These are phyloP conservation scores for Escovopsis sp. DNA, from an alignment of 2,329 filamentous ascomycete genomes.

Conservation along the genomic window DNA sequence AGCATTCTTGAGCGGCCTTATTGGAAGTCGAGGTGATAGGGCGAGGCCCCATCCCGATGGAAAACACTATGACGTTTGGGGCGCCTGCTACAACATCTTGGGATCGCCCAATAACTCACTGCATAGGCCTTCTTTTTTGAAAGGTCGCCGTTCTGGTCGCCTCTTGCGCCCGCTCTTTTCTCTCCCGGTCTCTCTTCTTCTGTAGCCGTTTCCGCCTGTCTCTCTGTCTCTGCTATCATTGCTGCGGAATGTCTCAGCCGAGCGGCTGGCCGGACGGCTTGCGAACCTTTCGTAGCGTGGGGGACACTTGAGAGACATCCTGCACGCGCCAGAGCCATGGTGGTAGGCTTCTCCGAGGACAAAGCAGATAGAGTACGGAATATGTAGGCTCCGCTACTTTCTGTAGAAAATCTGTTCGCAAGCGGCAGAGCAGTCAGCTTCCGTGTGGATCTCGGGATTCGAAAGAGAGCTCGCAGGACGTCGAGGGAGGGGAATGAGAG, in stretches of 20 bases:
- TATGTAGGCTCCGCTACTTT: constrained; percentile 24
- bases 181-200: too few species aligned
- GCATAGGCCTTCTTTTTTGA: too few species aligned
- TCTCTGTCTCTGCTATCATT: too few species aligned
- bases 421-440: constrained; percentile 12
- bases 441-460: background rate
- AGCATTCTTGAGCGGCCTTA: too few species aligned
- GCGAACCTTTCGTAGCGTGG: too few species aligned
- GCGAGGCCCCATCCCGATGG: background rate
- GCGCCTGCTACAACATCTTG: too few species aligned
- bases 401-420: constrained; percentile 37
- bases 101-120: too few species aligned
- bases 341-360: background rate
- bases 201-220: background rate
- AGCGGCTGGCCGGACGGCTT: too few species aligned
- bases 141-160: too few species aligned
- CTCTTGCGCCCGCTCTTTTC: too few species aligned
- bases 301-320: background rate
- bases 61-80: background rate
- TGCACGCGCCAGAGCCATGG: background rate
- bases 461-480: background rate
- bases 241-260: too few species aligned
- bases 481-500: background rate
- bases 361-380: background rate
- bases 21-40: too few species aligned